A percentile compares a stretch with the other conserved stretches of the same genome.
Evolutionary conservation across 768 basidiomycete species (phyloP).

Genomic region (Hygrophorus russula): DNA sequence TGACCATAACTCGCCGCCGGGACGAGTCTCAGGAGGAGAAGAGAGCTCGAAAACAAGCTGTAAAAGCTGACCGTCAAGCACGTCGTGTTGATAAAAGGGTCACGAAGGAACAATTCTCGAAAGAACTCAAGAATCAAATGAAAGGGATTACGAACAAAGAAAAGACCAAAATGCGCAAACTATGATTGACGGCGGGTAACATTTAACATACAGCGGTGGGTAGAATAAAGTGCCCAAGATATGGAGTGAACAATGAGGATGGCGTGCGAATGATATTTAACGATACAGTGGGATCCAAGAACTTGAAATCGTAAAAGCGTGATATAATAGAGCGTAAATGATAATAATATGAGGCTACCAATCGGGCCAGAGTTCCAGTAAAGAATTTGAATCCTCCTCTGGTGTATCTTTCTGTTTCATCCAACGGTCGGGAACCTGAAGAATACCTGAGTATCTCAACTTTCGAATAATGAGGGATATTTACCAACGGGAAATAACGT

Average conservation of each 20-base stretch:
- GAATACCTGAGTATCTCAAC: not conserved
- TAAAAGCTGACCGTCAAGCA: slow-evolving; percentile 53
- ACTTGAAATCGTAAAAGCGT: not conserved
- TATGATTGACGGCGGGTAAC: slow-evolving; percentile 19
- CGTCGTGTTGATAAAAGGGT: slow-evolving; percentile 60
- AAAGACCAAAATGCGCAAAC: slow-evolving; percentile 29
- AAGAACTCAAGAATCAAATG: slow-evolving; percentile 53
- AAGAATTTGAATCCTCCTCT: slow-evolving; percentile 55
- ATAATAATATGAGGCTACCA: slow-evolving; percentile 27
- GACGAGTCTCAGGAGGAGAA: slow-evolving; percentile 71
- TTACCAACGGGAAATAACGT: slow-evolving; percentile 76
- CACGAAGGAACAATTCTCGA: slow-evolving; percentile 49
- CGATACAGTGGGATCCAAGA: not conserved
- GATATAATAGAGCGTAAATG: not conserved
- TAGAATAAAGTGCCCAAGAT: not conserved
- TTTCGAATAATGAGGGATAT: slow-evolving; percentile 11
- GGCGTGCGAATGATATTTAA: not conserved
- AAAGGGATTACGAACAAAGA: slow-evolving; percentile 36
- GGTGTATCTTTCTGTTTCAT: slow-evolving; percentile 76
- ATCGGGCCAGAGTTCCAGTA: slow-evolving; percentile 53
- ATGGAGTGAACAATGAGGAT: not conserved
- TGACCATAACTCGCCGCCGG: slow-evolving; percentile 58
- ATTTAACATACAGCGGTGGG: not conserved
- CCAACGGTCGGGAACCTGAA: slow-evolving; percentile 80
- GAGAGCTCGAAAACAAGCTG: slow-evolving; percentile 56